Evolutionary conservation across 2,329 filamentous ascomycete genomes (phyloP), one percentile per base, ranked within the genome.

Genomic region (Aureobasidium sp.): DNA sequence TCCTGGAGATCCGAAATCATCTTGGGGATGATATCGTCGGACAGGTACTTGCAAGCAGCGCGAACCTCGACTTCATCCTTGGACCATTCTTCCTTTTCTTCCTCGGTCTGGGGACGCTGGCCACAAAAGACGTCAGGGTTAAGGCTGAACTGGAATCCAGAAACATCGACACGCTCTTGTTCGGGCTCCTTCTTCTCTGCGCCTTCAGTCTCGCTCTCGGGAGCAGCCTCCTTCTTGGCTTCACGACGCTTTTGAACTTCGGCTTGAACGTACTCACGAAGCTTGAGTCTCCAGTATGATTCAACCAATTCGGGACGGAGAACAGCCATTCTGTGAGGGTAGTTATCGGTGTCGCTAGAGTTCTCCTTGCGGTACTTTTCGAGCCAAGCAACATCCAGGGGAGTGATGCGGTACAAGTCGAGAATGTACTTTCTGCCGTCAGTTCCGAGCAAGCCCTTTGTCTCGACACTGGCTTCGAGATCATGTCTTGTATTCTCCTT

Each of bases 351-450:
- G 54, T 81, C 79, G n/a, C 64, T 64, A 15, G 35, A 46, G 43
- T 49, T 58, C 60, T 75, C 73, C 61, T 70, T 73, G 69, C 82
- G 81, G 66, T 84, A 80, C 71, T 93, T 86, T 66, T 99, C 93
- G 67, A 96, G 81, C 92, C 95, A 99, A 23, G 81, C 75, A 60
- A 96, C 85, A 73, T 99, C 94, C 61, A 97, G 77, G 6, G 94
- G 94, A 3, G 94, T 95, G 65, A 97, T 87, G 61, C 94, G 86
- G 78, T 99, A 99, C 57, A 99, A 78, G 69, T 99, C 94, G 54
- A 99, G 83, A n/a, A 96, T 90, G 71, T 99, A 99, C 73, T 96
- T 96, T 68, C 94, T 85, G 38, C 92, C 94, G 70, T 99, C 94
- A 1, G 94, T 99, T 50, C 94, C 94, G 67, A 99, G 80, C n/a